These are phyloP conservation scores for Phialophora tarda DNA, from an alignment of 2,329 filamentous ascomycete genomes.

Conservation along the genomic window DNA sequence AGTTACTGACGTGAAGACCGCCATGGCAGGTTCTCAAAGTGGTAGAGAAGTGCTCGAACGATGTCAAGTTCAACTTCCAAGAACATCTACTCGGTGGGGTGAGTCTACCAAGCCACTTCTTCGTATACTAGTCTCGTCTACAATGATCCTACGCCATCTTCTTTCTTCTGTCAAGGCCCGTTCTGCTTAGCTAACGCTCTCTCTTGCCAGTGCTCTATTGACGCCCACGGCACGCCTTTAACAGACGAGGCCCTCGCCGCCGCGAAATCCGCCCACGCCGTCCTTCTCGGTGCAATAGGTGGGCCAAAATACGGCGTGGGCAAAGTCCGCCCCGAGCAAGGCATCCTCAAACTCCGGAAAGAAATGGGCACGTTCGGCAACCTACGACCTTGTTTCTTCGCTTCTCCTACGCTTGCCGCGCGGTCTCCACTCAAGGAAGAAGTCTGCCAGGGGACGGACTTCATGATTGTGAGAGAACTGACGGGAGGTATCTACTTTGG, in stretches of 20 bases:
- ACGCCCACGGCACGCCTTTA: slow-evolving; percentile 76
- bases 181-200: not conserved
- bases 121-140: not conserved
- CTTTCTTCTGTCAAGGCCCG: not conserved
- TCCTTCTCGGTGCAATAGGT: slow-evolving; percentile 91
- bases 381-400: slow-evolving; percentile 94
- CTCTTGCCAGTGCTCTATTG: slow-evolving; percentile 76
- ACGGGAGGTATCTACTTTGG: slow-evolving; percentile 97
- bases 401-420: slow-evolving; percentile 81
- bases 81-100: slow-evolving; percentile 91
- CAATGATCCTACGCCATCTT: not conserved
- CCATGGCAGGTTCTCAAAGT: slow-evolving; percentile 72
- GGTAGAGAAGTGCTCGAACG: slow-evolving; percentile 71
- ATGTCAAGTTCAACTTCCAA: slow-evolving; percentile 84
- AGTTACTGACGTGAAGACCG: not conserved
- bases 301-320: slow-evolving; percentile 97
- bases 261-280: slow-evolving; percentile 83
- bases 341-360: slow-evolving; percentile 87
- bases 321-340: slow-evolving; percentile 86
- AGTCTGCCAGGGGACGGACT: slow-evolving; percentile 84
- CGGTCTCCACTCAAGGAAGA: slow-evolving; percentile 84
- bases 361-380: slow-evolving; percentile 94
- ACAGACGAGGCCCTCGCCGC: slow-evolving; percentile 82
- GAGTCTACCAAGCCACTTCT: slow-evolving; percentile 52
- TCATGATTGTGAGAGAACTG: slow-evolving; percentile 89